Base-by-base conservation (phyloP, 768 basidiomycete species). In the Tulasnella sp. region DNA sequence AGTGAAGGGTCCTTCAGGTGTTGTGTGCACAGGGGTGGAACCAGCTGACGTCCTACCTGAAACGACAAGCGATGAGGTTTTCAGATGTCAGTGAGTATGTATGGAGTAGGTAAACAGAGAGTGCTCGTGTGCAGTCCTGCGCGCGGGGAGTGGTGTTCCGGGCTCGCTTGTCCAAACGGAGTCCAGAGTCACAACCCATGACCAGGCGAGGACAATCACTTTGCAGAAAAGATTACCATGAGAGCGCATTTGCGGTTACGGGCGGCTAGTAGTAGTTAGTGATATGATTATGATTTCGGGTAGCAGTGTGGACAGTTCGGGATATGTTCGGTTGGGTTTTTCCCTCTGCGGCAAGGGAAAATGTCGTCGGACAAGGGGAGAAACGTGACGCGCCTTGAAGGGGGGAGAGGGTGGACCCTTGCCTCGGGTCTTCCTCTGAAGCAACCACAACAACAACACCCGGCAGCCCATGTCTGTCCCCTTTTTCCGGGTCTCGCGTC, bases 301-400 rank as follows among this genome's bases (percentile, higher is more conserved):
- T 29, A 67, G 13, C 0, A 32, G 61, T 20, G 32, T 29, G 61
- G 61, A 32, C 13, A 55, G 61, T 13, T 67, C 61, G 61, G 61
- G 61, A 67, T 67, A 67, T 67, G 61, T 67, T 67, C 61, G 61
- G 61, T 67, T 67, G 61, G 61, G 61, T 67, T 67, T 67, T 67
- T 67, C 61, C 61, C 61, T 67, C 61, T 67, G 32, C 26, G 32
- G 61, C 61, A 67, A 67, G 61, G 61, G 61, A 32, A 67, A 67
- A 67, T 67, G 61, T 67, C 61, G 61, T 67, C 61, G 61, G 61
- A 57, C 16, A 57, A 57, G 55, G 55, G 55, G 55, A 57, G 55
- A 57, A 67, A 67, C 61, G 61, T 67, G 61, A 67, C 61, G 61
- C 61, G 32, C 61, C 61, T 32, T 51, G 48, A 51, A 51, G 48